phyloP scores from a whole-genome alignment of 441 rosid species.

The Capsella rubella region DNA sequence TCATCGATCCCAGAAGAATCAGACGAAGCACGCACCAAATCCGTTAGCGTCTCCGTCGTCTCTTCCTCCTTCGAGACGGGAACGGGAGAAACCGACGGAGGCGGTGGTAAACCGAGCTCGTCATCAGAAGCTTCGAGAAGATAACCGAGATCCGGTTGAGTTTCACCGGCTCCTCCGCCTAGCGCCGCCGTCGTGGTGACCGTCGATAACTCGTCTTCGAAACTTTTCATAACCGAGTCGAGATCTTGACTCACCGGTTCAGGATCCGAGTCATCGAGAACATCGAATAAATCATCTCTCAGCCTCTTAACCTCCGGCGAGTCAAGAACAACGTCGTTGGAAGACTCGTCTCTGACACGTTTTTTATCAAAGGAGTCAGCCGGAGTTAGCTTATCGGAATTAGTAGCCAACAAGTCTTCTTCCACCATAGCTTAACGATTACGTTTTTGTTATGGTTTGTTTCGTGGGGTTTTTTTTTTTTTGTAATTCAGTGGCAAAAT shows the following conservation, averaged over 20 bases:
- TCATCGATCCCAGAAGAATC: constrained; percentile 53
- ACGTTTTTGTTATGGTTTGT: constrained; percentile 19
- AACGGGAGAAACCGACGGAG: constrained; percentile 7
- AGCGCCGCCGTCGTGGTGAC: constrained; percentile 36
- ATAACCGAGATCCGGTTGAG: constrained; percentile 71
- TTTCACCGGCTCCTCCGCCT: constrained; percentile 48
- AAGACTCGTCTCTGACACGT: constrained; percentile 52
- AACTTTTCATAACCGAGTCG: constrained; percentile 75
- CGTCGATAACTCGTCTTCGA: constrained; percentile 59
- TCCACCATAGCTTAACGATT: constrained; percentile 44
- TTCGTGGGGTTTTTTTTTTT: neutral
- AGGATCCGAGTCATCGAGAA: constrained; percentile 54
- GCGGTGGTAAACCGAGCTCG: constrained; percentile 87
- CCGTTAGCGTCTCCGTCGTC: constrained; percentile 40
- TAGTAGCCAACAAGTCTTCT: constrained; percentile 39
- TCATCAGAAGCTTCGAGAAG: constrained; percentile 89
- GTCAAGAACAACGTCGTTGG: constrained; percentile 46
- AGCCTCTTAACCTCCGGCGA: constrained; percentile 66
- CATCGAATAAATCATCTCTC: constrained; percentile 64
- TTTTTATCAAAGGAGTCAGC: constrained; percentile 48
- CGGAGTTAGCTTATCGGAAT: constrained; percentile 24
- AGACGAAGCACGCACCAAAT: constrained; percentile 52
- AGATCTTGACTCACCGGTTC: constrained; percentile 60
- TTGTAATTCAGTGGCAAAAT: constrained; percentile 12
- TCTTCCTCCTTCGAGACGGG: constrained; percentile 8